A percentile compares a stretch with the other conserved stretches of the same genome.
Conservation (phyloP, 441 rosid genomes). For the Erysimum cheiri region DNA sequence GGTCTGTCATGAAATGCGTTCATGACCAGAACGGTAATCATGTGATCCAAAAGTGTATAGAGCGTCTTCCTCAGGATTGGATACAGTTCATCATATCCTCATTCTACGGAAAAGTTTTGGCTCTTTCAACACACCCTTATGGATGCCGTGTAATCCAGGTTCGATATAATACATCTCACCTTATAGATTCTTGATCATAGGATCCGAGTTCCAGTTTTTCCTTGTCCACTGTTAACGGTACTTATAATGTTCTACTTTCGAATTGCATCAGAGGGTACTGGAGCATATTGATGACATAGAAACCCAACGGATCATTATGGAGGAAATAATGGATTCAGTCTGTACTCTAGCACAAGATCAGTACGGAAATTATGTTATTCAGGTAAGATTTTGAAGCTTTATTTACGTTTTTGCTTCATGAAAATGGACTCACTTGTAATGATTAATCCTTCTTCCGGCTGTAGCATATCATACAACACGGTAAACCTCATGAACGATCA, state of each 20-base stretch:
- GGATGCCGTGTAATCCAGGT: constrained; percentile 99
- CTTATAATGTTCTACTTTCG: constrained; percentile 22
- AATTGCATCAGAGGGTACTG: constrained; percentile 72
- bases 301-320: constrained; percentile 78
- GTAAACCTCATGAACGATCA: constrained; percentile 79
- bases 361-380: constrained; percentile 95
- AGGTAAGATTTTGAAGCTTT: constrained; percentile 52
- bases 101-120: constrained; percentile 81
- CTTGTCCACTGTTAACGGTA: constrained; percentile 22
- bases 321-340: constrained; percentile 80
- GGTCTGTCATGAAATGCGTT: constrained; percentile 88
- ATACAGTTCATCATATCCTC: constrained; percentile 82
- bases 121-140: constrained; percentile 91
- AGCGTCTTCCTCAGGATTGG: constrained; percentile 80
- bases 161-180: constrained; percentile 9
- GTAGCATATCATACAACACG: constrained; percentile 90
- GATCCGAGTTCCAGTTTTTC: constrained; percentile 22
- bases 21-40: constrained; percentile 98
- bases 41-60: constrained; percentile 95
- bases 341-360: constrained; percentile 88
- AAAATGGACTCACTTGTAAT: constrained; percentile 2
- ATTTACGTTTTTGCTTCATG: constrained; percentile 16
- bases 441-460: constrained; percentile 5
- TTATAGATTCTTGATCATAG: constrained; percentile 22
- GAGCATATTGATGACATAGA: constrained; percentile 74